Conservation (phyloP, 1,139 yeast genomes). For the Pichiaceae sp. region DNA sequence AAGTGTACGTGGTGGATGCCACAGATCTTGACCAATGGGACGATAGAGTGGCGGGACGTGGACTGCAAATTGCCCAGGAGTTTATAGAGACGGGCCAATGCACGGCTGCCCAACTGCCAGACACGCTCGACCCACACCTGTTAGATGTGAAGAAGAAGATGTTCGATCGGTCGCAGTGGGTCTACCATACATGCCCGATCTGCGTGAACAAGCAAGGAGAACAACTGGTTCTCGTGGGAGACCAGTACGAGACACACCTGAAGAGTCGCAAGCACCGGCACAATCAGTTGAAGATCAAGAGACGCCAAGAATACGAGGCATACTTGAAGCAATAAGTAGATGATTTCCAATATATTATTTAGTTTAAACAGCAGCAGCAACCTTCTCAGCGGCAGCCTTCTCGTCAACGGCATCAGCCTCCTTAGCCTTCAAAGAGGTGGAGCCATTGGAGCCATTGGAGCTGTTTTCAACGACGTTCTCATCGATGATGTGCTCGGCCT, state of each 20-base stretch:
- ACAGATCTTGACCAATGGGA: constrained; percentile 60
- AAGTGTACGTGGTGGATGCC: constrained; percentile 66
- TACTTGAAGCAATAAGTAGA: too few species aligned
- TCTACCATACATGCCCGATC: constrained; percentile 55
- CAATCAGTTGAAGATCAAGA: constrained; percentile 5
- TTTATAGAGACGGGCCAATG: constrained; percentile 26
- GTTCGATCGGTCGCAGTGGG: constrained; percentile 37
- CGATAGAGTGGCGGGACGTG: constrained; percentile 44
- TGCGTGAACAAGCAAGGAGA: constrained; percentile 55
- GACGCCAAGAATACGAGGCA: background rate
- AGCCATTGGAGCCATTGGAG: constrained; percentile 11
- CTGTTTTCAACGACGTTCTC: constrained; percentile 12
- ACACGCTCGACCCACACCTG: constrained; percentile 23
- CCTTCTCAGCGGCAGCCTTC: background rate
- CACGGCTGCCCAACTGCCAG: constrained; percentile 34
- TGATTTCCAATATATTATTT: too few species aligned
- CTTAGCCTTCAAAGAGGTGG: constrained; percentile 14
- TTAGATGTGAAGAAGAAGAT: constrained; percentile 1
- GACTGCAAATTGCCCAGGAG: constrained; percentile 38
- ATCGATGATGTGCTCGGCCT: constrained; percentile 20
- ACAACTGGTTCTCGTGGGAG: constrained; percentile 64
- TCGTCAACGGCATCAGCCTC: background rate
- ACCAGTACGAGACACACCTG: constrained; percentile 62
- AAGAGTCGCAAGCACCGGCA: constrained; percentile 56
- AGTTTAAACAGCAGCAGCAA: background rate